Base-by-base conservation (phyloP, 2,329 filamentous ascomycete genomes). In the Plectosphaerella cucumerina region DNA sequence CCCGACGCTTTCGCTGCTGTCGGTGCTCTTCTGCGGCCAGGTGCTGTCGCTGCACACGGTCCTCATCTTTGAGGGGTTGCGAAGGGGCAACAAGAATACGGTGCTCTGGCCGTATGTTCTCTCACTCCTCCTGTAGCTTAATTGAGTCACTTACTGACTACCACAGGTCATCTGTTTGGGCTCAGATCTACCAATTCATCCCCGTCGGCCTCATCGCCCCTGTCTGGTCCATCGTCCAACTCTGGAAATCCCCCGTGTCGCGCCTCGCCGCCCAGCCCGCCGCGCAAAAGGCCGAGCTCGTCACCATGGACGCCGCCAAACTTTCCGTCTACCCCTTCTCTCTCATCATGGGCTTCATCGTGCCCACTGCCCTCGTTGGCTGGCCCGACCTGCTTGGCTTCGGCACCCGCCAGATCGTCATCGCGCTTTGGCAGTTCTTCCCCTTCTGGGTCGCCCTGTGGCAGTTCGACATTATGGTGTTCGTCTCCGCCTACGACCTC, bases 351-450 rank as follows among this genome's bases (percentile, higher is more conserved):
- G 61, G 61, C n/a, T 53, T 53, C n/a, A 23, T 56, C 17, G 35
- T 62, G 10, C 60, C 60, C 5, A 56, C 55, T 10, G 20, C 55
- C 31, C 44, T 60, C 4, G 33, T 47, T 17, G 50, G 42, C 26
- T 49, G 61, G 4, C 56, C 58, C 2, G 42, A 50, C 14, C 8
- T 58, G 22, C 44, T 60, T 39, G 48, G 53, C 1, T 48, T 49
- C 18, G 51, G 54, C 10, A 50, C 48, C 14, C 53, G 58, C n/a
- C 58, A 60, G 47, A 12, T 56, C 22, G 44, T 54, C 2, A 37
- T 62, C 11, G 58, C 55, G 1, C 22, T 57, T 2, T 62, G 60
- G 60, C 59, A 61, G 33, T 37, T 54, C n/a, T 61, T 61, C 44
- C 61, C 61, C 1, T 14, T 61, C 12, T 59, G 53, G 47, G 54